Percentiles rank a stretch among this genome's conserved stretches.
phyloP scores from a whole-genome alignment of 148 eudicot species.

The Persicaria tinctoria region DNA sequence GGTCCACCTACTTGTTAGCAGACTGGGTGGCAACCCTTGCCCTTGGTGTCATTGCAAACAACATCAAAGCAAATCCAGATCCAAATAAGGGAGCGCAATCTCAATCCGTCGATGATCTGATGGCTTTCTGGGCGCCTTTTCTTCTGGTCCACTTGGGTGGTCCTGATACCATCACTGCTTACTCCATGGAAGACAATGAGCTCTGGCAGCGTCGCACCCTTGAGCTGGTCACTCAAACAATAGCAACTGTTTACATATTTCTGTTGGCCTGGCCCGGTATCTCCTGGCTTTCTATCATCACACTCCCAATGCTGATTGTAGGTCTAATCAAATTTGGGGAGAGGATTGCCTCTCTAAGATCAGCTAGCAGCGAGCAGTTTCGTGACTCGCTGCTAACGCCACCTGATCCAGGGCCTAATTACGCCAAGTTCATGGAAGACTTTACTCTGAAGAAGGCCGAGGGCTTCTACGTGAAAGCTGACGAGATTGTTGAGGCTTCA shows the following conservation, averaged over 20 bases:
- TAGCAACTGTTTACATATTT: slow-evolving; percentile 25
- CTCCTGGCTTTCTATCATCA: slow-evolving; percentile 18
- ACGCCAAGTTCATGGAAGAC: slow-evolving; percentile 46
- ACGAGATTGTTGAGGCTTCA: slow-evolving; percentile 25
- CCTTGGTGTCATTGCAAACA: slow-evolving; percentile 26
- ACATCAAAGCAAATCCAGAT: background rate
- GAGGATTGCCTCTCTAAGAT: slow-evolving; percentile 31
- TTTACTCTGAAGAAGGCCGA: slow-evolving; percentile 35
- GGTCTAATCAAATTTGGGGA: slow-evolving; percentile 40
- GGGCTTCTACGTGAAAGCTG: slow-evolving; percentile 31
- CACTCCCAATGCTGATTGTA: slow-evolving; percentile 20
- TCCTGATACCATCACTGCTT: slow-evolving; percentile 29
- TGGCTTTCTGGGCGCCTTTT: slow-evolving; percentile 28
- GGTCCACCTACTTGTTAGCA: slow-evolving; percentile 31
- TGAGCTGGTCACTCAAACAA: slow-evolving; percentile 25
- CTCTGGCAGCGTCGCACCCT: slow-evolving; percentile 42
- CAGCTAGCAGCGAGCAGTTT: slow-evolving; percentile 32
- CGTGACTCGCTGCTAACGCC: slow-evolving; percentile 28
- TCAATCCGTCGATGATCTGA: slow-evolving; percentile 4
- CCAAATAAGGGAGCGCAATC: too few species aligned
- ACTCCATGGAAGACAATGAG: slow-evolving; percentile 30
- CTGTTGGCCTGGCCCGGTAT: slow-evolving; percentile 25
- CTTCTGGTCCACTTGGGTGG: slow-evolving; percentile 26
- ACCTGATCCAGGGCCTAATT: slow-evolving; percentile 46
- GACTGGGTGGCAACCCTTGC: slow-evolving; percentile 27